Conservation (phyloP, 176 grass and related monocot genomes). For the Oryza officinalis region DNA sequence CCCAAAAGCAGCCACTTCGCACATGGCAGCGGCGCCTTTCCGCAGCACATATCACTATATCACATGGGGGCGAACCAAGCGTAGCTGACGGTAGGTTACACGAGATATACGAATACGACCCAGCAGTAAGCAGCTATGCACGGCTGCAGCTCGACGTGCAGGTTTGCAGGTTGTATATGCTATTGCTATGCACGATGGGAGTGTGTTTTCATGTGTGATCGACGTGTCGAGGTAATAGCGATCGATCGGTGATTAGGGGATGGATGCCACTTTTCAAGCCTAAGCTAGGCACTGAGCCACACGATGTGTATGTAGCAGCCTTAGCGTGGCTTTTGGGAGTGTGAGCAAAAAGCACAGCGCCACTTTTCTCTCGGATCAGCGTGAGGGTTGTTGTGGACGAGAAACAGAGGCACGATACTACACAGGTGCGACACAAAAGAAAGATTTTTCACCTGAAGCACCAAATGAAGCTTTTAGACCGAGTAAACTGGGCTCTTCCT, state of each 20-base stretch:
- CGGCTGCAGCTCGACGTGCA: not conserved
- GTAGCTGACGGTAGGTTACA: slow-evolving; percentile 11
- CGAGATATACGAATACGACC: not conserved
- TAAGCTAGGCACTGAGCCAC: not conserved
- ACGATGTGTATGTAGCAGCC: not conserved
- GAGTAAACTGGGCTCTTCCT: not conserved
- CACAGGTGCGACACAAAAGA: not conserved
- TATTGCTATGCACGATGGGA: not conserved
- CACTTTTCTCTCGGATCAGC: slow-evolving; percentile 24
- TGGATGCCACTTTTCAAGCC: not conserved
- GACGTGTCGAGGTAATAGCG: not conserved
- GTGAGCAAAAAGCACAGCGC: not conserved
- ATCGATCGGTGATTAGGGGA: not conserved
- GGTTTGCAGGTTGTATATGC: not conserved
- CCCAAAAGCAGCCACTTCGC: slow-evolving; percentile 30
- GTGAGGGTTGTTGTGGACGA: not conserved
- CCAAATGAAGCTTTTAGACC: not conserved
- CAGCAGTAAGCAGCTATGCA: not conserved
- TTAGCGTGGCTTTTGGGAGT: not conserved
- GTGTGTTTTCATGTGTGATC: not conserved
- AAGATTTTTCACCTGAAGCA: not conserved
- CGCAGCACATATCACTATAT: slow-evolving; percentile 40
- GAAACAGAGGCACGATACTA: not conserved
- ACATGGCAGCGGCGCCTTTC: slow-evolving; percentile 30
- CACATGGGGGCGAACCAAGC: slow-evolving; percentile 37